Evolutionary conservation across 1,284 basidiomycete species (phyloP).

Genomic region (Malassezia pachydermatis): DNA sequence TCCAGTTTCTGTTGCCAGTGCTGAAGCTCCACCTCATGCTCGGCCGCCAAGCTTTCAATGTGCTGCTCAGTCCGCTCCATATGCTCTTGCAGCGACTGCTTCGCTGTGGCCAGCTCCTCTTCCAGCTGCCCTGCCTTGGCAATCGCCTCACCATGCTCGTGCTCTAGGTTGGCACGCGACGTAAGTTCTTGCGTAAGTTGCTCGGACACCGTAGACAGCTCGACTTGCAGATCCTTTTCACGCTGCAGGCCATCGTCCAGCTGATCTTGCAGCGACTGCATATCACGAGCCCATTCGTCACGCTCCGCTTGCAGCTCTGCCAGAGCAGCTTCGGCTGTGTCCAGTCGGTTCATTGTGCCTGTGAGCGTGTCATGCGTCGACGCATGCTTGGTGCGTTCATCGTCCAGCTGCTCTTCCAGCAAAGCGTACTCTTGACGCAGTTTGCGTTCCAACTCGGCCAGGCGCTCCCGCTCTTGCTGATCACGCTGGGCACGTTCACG

Average conservation of each 20-base stretch:
- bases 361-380: constrained; percentile 65
- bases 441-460: constrained; percentile 33
- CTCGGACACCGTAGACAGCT: constrained; percentile 27
- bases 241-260: constrained; percentile 18
- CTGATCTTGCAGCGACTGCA: constrained; percentile 51
- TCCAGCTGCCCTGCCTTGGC: constrained; percentile 19
- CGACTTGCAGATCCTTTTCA: constrained; percentile 4
- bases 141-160: constrained; percentile 49
- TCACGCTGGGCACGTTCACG: constrained; percentile 44
- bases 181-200: constrained; percentile 34
- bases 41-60: constrained; percentile 10
- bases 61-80: constrained; percentile 8
- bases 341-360: constrained; percentile 66
- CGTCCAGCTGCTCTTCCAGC: constrained; percentile 73
- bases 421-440: constrained; percentile 72
- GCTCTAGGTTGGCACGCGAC: constrained; percentile 12
- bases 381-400: constrained; percentile 65
- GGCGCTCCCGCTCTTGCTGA: constrained; percentile 33
- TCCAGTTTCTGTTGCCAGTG: constrained; percentile 1
- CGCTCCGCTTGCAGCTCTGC: constrained; percentile 68
- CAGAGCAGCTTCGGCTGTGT: constrained; percentile 62
- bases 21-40: constrained; percentile 14
- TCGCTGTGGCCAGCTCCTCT: constrained; percentile 1
- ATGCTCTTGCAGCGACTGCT: constrained; percentile 1
- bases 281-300: constrained; percentile 63